Conservation (phyloP, 257 asterid genomes). For the Vinca minor region DNA sequence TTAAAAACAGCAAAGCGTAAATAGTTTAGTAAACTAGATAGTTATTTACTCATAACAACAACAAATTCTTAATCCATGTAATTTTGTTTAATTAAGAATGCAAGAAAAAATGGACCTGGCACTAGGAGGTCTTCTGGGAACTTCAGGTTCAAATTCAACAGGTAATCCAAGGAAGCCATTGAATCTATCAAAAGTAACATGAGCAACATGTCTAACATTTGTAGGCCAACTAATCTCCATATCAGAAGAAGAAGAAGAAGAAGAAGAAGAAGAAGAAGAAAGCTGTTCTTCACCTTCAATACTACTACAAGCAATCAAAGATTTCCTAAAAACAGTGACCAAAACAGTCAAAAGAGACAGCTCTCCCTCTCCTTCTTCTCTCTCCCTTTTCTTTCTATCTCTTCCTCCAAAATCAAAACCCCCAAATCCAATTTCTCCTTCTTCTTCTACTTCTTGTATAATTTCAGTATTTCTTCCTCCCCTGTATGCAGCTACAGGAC, state of each 20-base stretch:
- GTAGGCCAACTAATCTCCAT: slow-evolving; percentile 46
- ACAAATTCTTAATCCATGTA: too few species aligned
- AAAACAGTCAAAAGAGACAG: slow-evolving; percentile 31
- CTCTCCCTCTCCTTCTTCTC: slow-evolving; percentile 33
- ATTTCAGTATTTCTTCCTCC: slow-evolving; percentile 21
- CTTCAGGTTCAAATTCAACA: slow-evolving; percentile 60
- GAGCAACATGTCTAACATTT: slow-evolving; percentile 56
- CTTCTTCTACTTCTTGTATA: slow-evolving; percentile 18
- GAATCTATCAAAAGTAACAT: slow-evolving; percentile 54
- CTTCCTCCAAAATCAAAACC: slow-evolving; percentile 10
- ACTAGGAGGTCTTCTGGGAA: slow-evolving; percentile 57
- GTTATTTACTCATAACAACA: too few species aligned
- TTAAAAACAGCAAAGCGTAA: too few species aligned
- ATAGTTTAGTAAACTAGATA: too few species aligned
- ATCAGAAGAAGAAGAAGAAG: too few species aligned
- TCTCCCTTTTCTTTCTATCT: slow-evolving; percentile 26
- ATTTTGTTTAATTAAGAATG: too few species aligned
- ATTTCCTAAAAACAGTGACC: slow-evolving; percentile 40
- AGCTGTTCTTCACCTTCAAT: slow-evolving; percentile 13
- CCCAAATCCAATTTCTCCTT: slow-evolving; percentile 12
- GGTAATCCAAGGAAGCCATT: slow-evolving; percentile 61
- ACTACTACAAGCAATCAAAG: slow-evolving; percentile 35
- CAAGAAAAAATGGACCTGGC: slow-evolving; percentile 34
- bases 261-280: slow-evolving; percentile 31
- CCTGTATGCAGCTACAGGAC: slow-evolving; percentile 29